Conservation (phyloP, 495 filamentous ascomycete species). For the Thozetella sp. region DNA sequence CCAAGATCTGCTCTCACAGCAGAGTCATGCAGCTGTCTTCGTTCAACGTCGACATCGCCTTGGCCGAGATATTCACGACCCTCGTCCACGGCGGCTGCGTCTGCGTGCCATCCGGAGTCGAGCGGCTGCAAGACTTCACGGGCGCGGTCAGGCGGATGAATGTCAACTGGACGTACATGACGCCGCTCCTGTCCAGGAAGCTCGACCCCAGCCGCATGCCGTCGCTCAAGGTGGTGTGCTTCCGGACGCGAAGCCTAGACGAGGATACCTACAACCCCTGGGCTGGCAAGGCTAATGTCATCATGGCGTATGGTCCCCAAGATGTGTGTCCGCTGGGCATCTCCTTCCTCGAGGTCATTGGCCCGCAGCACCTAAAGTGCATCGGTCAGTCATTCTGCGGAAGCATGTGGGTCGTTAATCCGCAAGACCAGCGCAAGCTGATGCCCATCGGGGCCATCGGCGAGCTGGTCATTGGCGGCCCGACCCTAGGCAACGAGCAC, state of each 20-base stretch:
- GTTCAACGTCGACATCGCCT: conserved; percentile 68
- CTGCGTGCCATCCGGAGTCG: conserved; percentile 45
- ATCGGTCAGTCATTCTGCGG: conserved; percentile 45
- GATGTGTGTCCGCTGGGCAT: conserved; percentile 48
- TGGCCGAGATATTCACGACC: conserved; percentile 67
- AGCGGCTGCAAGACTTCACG: conserved; percentile 34
- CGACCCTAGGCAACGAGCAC: conserved; percentile 36
- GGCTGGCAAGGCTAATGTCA: conserved; percentile 40
- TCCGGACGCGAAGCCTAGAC: conserved; percentile 42
- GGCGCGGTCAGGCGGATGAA: conserved; percentile 43
- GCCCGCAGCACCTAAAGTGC: conserved; percentile 31
- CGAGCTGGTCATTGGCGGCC: conserved; percentile 47
- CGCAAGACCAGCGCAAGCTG: conserved; percentile 46
- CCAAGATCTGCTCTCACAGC: conserved; percentile 49
- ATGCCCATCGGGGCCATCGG: conserved; percentile 48
- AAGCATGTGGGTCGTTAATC: conserved; percentile 45
- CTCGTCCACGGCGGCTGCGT: conserved; percentile 56
- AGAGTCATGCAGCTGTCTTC: conserved; percentile 69
- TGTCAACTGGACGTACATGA: conserved; percentile 51
- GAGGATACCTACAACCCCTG: conserved; percentile 41
- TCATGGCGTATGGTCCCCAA: conserved; percentile 44
- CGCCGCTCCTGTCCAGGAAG: conserved; percentile 43
- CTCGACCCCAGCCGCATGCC: conserved; percentile 35
- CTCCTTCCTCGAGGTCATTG: conserved; percentile 39
- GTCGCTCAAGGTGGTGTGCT: conserved; percentile 42